Conservation (phyloP, 164 flowering plant species). For the Cinnamomum micranthum region DNA sequence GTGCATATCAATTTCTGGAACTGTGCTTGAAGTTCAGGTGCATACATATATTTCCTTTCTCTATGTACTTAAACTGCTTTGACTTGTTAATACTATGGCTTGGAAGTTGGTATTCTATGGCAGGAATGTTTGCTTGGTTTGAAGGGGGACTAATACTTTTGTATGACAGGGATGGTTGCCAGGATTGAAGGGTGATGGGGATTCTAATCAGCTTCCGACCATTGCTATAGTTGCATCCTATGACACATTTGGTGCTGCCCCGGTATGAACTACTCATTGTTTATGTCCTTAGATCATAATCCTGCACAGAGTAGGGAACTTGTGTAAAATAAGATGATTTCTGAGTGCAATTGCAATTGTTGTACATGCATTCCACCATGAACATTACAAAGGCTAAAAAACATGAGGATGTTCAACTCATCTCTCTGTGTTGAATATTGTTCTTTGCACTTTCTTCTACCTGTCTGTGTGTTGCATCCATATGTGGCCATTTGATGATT, state of each 20-base stretch:
- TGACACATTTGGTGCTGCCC: slow-evolving; percentile 99
- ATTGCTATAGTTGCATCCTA: slow-evolving; percentile 97
- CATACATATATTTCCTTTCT: background rate
- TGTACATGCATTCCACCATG: background rate
- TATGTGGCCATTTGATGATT: background rate
- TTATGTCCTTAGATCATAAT: background rate
- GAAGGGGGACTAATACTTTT: background rate
- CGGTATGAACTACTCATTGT: slow-evolving; percentile 35
- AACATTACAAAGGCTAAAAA: background rate
- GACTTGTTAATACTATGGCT: background rate
- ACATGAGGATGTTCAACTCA: background rate
- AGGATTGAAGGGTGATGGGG: slow-evolving; percentile 87
- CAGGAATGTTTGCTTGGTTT: background rate
- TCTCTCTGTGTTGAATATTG: background rate
- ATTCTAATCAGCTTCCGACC: slow-evolving; percentile 88
- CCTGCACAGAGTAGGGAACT: no score
- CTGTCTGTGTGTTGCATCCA: background rate
- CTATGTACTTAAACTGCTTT: background rate
- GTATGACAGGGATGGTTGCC: slow-evolving; percentile 88
- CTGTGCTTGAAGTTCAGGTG: background rate
- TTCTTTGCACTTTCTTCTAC: background rate
- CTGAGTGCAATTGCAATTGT: background rate
- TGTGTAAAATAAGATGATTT: background rate
- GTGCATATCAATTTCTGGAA: background rate
- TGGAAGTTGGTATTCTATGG: background rate